Base-by-base conservation (phyloP, 768 basidiomycete species). In the Mycena indigotica region DNA sequence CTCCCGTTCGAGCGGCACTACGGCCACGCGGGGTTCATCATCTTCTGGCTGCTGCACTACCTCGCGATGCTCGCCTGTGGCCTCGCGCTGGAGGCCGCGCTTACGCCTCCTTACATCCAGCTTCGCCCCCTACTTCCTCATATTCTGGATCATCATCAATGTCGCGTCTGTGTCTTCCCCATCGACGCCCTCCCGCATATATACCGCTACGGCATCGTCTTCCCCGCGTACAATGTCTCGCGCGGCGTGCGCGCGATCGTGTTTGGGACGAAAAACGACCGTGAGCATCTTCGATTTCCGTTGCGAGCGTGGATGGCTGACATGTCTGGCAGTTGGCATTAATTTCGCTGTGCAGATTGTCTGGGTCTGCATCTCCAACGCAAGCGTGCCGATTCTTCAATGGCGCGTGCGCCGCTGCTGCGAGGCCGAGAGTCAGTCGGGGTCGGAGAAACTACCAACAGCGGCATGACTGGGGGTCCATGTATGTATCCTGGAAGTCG, bases 181-280 rank as follows among this genome's bases (percentile, higher is more conserved):
- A 77, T 88, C 39, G 79, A 83, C 50, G 69, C 83, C 1, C 72
- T 88, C 1, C 87, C 88, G 0, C 62, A 62, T 35, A 58, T 89
- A 56, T 89, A 79, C 70, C 79, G 76, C 45, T 89, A 89, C 57
- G 89, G 87, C 3, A 87, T 84, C 60, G 87, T 81, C 0, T 77
- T 77, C 61, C 89, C 89, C 0, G 88, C 91, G 64, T 89, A 87
- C 69, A 87, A 89, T 63, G 74, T 90, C 26, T 82, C 84, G 10
- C 71, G 75, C 30, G 82, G 85, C 0, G 78, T 83, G 4, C 77
- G 89, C 19, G 75, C 82, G 26, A 74, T 91, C 53, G 68, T 86
- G 17, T 89, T 91, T 61, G 75, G 80, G 35, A 88, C 87, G 5
- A 83, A 81, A 65, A 85, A 87, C 58, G 70, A 80, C 23, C 85